These are phyloP conservation scores for Heracleum sosnowskyi DNA, from an alignment of 129 eudicot species.

Conservation along the genomic window DNA sequence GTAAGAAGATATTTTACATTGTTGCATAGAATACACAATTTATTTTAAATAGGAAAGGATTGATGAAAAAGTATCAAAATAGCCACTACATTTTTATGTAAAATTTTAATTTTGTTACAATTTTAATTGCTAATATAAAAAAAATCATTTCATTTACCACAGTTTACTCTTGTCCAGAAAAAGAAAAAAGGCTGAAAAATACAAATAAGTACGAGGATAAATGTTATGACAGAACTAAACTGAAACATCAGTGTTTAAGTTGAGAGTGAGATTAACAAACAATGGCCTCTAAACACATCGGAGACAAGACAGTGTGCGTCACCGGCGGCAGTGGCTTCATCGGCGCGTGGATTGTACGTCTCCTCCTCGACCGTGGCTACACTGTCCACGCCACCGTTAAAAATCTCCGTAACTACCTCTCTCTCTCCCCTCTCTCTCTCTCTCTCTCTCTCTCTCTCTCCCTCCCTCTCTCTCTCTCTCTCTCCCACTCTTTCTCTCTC, in stretches of 20 bases:
- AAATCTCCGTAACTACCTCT: slow-evolving; percentile 48
- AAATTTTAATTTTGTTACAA: no score
- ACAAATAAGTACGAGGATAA: no score
- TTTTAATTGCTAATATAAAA: no score
- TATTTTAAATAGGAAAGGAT: no score
- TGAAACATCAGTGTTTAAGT: background rate
- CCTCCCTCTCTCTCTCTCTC: no score
- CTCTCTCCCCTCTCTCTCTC: background rate
- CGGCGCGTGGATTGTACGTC: slow-evolving; percentile 69
- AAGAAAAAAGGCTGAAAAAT: no score
- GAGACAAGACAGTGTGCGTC: slow-evolving; percentile 56
- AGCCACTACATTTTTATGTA: no score
- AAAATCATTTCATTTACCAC: no score
- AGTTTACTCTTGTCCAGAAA: no score
- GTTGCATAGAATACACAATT: no score
- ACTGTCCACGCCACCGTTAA: slow-evolving; percentile 86
- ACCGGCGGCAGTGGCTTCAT: slow-evolving; percentile 93
- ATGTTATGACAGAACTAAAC: background rate
- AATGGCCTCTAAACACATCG: slow-evolving; percentile 20
- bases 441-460: background rate
- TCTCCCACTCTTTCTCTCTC: background rate
- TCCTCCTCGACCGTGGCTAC: slow-evolving; percentile 95
- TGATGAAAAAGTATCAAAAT: no score
- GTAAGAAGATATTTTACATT: no score
- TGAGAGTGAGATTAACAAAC: background rate